Base-by-base conservation (phyloP, 2,329 filamentous ascomycete genomes). In the Chaetoscypha palmicola region DNA sequence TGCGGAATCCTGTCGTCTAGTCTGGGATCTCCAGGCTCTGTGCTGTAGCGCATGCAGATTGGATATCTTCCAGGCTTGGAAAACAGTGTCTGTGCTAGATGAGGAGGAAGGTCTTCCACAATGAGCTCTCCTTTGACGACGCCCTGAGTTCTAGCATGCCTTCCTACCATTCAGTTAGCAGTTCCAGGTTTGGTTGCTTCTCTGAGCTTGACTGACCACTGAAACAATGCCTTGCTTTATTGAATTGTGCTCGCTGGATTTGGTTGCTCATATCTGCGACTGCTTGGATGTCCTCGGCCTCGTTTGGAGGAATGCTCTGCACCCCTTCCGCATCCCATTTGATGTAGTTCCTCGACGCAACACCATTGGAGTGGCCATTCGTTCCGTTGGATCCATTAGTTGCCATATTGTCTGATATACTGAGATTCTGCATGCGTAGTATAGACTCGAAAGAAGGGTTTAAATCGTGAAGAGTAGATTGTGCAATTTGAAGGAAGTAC, bases 121-220 rank as follows among this genome's bases (percentile, higher is more conserved):
- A 66, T 62, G 37, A 71, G 64, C 10, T 64, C 68, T 33, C 67
- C 69, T 56, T 72, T 71, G 16, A 73, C 65, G 32, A 73, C 62
- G 21, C 67, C 67, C 51, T 73, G 68, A 0, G 69, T 71, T 41
- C 69, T 64, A 31, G 67, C 61, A 52, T 73, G 70, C 1, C 67
- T 72, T 14, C 67, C 64, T 54, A 4, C 5, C 23, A 17, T 22
- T 23, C 11, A 30, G 10, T 41, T 12, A 41, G 14, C n/a, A 19
- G 16, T 9, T 26, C 8, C 4, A 14, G 26, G 23, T 36, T 20
- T 32, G 10, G 1, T n/a, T 23, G 10, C 8, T 16, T 10, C 9
- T 5, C 10, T 11, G 21, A 19, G 16, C 3, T 10, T 14, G 16
- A 39, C 19, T 14, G 40, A 52, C 54, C 45, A 45, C 51, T 62